phyloP scores from a whole-genome alignment of 2,329 filamentous ascomycete species.

The Botrytis tulipae region DNA sequence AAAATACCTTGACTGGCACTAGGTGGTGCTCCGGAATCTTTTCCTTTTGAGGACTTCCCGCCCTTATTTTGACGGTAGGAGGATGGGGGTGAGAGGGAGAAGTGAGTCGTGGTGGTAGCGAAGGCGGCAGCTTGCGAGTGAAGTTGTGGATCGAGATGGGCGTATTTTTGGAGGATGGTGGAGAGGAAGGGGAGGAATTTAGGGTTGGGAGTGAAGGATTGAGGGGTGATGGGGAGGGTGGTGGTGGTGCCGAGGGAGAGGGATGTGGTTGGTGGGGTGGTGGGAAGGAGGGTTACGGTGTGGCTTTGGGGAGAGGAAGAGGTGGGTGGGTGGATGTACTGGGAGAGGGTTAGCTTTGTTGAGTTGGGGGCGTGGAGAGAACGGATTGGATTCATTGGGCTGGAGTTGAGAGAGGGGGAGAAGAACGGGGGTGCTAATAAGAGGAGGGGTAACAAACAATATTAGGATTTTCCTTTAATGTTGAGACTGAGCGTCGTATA shows the following conservation, averaged over 20 bases:
- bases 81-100: background rate
- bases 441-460: constrained; percentile 29
- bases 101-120: constrained; percentile 46
- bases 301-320: constrained; percentile 45
- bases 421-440: background rate
- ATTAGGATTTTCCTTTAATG: constrained; percentile 36
- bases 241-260: constrained; percentile 61
- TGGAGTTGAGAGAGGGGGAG: background rate
- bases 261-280: constrained; percentile 51
- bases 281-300: constrained; percentile 59
- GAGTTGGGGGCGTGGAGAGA: background rate
- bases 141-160: constrained; percentile 55
- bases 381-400: too few species aligned
- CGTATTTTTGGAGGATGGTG: constrained; percentile 54
- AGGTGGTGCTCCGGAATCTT: constrained; percentile 37
- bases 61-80: background rate
- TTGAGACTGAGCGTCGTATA: constrained; percentile 26
- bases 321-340: constrained; percentile 57
- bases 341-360: constrained; percentile 10
- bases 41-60: background rate
- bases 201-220: constrained; percentile 57
- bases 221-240: constrained; percentile 49
- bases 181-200: constrained; percentile 59
- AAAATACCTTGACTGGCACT: constrained; percentile 51
- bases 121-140: constrained; percentile 58